These are phyloP conservation scores for Phytopythium chamaehyphon DNA, from an alignment of 352 stramenopile genomes.

Conservation along the genomic window DNA sequence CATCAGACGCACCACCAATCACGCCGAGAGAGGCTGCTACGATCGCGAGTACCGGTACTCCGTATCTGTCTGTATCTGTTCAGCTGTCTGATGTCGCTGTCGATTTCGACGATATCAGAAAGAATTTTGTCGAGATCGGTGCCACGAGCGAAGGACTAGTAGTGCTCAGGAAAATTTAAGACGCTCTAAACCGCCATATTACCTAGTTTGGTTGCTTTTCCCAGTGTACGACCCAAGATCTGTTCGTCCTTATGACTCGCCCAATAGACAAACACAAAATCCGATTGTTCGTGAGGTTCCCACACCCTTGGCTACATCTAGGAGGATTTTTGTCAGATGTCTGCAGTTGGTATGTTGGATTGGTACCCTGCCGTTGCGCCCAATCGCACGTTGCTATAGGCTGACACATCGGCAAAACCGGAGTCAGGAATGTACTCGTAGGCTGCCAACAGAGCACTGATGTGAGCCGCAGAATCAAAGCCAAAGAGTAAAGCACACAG, in stretches of 20 bases:
- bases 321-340: constrained; percentile 30
- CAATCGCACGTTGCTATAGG: constrained; percentile 21
- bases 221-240: too few relatives aligned
- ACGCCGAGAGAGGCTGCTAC: constrained; percentile 50
- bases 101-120: constrained; percentile 31
- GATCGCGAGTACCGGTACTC: constrained; percentile 23
- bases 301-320: background rate
- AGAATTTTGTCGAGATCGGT: constrained; percentile 45
- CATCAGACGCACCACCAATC: constrained; percentile 22
- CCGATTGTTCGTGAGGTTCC: too few relatives aligned
- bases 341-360: constrained; percentile 46
- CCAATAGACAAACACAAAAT: too few relatives aligned
- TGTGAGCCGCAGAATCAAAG: too few relatives aligned
- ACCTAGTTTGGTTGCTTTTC: too few relatives aligned
- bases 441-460: constrained; percentile 18
- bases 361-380: constrained; percentile 46
- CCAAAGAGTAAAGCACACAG: too few relatives aligned
- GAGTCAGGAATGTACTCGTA: constrained; percentile 83
- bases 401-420: constrained; percentile 35
- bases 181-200: too few relatives aligned
- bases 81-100: constrained; percentile 33
- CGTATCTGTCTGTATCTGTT: constrained; percentile 48
- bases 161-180: constrained; percentile 42
- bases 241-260: too few relatives aligned
- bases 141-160: constrained; percentile 38